Conservation (phyloP, 768 basidiomycete species). For the Psilocybe sp. region DNA sequence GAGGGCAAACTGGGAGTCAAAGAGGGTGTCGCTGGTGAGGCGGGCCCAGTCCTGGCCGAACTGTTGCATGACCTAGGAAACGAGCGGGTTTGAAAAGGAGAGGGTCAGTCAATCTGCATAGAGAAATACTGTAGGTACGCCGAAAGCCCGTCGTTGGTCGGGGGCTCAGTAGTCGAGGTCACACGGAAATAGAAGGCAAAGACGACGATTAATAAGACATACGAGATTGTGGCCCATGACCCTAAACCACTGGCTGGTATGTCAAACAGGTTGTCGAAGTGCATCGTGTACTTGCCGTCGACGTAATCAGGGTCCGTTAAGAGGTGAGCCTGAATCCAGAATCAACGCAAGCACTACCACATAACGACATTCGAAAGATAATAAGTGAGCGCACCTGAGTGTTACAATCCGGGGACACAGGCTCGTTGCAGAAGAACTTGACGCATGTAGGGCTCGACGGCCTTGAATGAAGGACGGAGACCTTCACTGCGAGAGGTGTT, state of each 20-base stretch:
- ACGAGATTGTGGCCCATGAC: constrained; percentile 82
- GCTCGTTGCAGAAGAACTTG: constrained; percentile 80
- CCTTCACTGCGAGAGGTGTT: constrained; percentile 75
- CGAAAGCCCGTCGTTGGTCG: too few relatives aligned
- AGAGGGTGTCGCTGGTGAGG: constrained; percentile 80
- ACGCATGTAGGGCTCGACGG: constrained; percentile 61
- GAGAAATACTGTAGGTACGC: too few relatives aligned
- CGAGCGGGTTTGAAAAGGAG: too few relatives aligned
- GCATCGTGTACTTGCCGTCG: constrained; percentile 56
- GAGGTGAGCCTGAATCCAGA: constrained; percentile 48
- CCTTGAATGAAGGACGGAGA: constrained; percentile 70
- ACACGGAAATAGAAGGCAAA: too few relatives aligned
- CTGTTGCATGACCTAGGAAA: constrained; percentile 51
- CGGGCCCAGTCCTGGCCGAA: constrained; percentile 84
- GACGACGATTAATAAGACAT: too few relatives aligned
- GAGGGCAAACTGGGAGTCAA: constrained; percentile 75
- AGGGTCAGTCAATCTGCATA: too few relatives aligned
- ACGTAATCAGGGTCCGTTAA: constrained; percentile 79
- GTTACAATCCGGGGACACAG: constrained; percentile 73
- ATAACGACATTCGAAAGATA: too few relatives aligned
- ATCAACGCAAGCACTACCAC: too few relatives aligned
- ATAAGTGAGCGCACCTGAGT: too few relatives aligned
- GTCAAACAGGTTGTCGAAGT: constrained; percentile 81
- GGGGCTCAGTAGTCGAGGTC: not conserved
- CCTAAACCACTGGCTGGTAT: constrained; percentile 71